These are phyloP conservation scores for Talaromyces sp. DNA, from an alignment of 2,329 filamentous ascomycete species.

Conservation along the genomic window DNA sequence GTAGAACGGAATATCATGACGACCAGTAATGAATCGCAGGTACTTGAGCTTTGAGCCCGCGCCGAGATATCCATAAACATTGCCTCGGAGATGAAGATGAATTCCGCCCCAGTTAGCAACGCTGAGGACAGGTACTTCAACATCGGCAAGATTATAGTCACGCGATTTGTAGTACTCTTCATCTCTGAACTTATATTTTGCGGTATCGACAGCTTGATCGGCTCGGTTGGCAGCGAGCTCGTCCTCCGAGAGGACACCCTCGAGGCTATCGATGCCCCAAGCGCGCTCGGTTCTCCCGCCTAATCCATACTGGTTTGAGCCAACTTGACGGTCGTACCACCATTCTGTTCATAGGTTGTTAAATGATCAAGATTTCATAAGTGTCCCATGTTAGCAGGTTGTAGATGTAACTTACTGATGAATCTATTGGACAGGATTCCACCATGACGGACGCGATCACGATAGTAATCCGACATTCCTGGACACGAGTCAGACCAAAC, in stretches of 20 bases:
- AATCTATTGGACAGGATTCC: conserved; percentile 59
- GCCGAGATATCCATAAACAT: not conserved
- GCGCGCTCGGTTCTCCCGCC: conserved; percentile 20
- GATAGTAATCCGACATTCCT: conserved; percentile 53
- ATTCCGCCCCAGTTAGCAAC: conserved; percentile 9
- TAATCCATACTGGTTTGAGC: conserved; percentile 51
- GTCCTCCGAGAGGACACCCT: conserved; percentile 21
- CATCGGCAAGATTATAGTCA: not conserved
- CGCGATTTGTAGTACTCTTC: not conserved
- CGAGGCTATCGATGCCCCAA: conserved; percentile 26
- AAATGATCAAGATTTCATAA: too few species aligned
- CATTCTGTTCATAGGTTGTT: conserved; percentile 33
- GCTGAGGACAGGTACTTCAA: not conserved
- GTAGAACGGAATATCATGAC: too few species aligned
- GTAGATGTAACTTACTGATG: conserved; percentile 35
- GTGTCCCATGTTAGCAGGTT: too few species aligned
- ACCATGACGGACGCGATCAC: conserved; percentile 59
- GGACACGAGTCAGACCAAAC: too few species aligned
- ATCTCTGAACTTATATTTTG: not conserved
- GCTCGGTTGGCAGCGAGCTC: conserved; percentile 15
- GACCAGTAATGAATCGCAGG: too few species aligned
- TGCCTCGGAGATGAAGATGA: not conserved
- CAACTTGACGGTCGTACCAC: conserved; percentile 62
- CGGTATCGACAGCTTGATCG: not conserved
- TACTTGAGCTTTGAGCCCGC: conserved; percentile 1